Evolutionary conservation across 2,329 filamentous ascomycete genomes (phyloP), one percentile per base, ranked within the genome.

Genomic region (Pestalotiopsis sp.): DNA sequence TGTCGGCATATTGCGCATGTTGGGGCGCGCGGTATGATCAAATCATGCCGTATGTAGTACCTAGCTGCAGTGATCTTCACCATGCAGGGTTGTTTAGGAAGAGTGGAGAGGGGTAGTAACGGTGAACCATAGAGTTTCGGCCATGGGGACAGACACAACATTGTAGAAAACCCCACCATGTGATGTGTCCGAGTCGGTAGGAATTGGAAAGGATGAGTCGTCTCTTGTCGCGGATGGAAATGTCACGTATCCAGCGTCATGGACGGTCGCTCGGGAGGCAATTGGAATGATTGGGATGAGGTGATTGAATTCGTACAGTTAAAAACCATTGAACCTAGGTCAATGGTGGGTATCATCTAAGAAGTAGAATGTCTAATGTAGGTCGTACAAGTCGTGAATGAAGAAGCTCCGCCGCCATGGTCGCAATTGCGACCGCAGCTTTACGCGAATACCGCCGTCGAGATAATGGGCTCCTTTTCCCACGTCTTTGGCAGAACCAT

Each of bases 401-500:
- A 35, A 26, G 14, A 22, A 24, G 26, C 24, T 35, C 58, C 30
- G 30, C 24, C 30, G 58, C 58, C 9, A 39, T 30, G 14, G 22
- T 39, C 24, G 35, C 17, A 68, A 68, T 67, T 66, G 73, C 48
- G 69, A 73, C 26, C 22, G 13, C 11, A 66, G 56, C 55, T 70
- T 68, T 76, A 68, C 67, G 39, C 73, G 64, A 78, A 78, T 17
- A 76, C 71, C 9, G 74, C 76, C n/a, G 76, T 78, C 30, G 74
- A 75, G 22, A 78, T 67, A 17, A 63, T 62, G 30, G 75, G 76
- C 57, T 75, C 73, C 67, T 71, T 75, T 66, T 75, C 72, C 75
- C 75, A 78, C 58, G 70, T 68, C 9, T 64, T 71, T n/a, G 74
- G 72, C 63, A 78, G 67, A 24, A 78, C 72, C 73, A 70, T 71